phyloP scores from a whole-genome alignment of 495 filamentous ascomycete species.

The Elasticomyces elasticus region DNA sequence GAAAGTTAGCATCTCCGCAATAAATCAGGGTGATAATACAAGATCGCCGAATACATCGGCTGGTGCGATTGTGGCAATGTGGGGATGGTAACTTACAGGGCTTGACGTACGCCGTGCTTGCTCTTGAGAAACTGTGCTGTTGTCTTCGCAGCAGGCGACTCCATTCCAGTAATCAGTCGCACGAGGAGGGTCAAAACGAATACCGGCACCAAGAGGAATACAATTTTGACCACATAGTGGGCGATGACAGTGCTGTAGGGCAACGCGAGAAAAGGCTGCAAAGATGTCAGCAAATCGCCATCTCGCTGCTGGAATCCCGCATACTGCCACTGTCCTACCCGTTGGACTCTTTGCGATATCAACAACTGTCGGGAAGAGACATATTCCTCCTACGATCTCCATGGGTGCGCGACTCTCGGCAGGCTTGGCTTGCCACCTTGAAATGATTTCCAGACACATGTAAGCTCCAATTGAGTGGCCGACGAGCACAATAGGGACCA shows the following conservation, averaged over 20 bases:
- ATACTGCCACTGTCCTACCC: conserved; percentile 23
- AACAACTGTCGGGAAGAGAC: conserved; percentile 29
- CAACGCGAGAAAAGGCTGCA: conserved; percentile 2
- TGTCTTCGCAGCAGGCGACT: conserved; percentile 45
- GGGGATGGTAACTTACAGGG: conserved; percentile 42
- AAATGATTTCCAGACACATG: conserved; percentile 26
- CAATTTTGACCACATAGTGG: conserved; percentile 10
- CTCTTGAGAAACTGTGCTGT: conserved; percentile 51
- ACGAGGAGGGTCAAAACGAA: conserved; percentile 9
- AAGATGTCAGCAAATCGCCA: neutral
- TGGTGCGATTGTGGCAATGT: neutral
- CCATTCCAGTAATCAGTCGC: conserved; percentile 41
- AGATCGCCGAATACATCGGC: neutral
- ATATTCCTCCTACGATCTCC: conserved; percentile 25
- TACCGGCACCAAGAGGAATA: conserved; percentile 11
- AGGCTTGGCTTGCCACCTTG: neutral
- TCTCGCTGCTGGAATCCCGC: neutral
- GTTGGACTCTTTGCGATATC: conserved; percentile 26
- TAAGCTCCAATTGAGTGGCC: conserved; percentile 33
- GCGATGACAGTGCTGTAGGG: conserved; percentile 3
- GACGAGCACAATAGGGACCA: conserved; percentile 55
- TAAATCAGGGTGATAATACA: too few species aligned
- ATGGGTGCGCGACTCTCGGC: conserved; percentile 1
- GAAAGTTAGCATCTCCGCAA: too few species aligned
- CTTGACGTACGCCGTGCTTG: conserved; percentile 25